Evolutionary conservation across 2,329 filamentous ascomycete species (phyloP).

Genomic region (Ascochyta pisi): DNA sequence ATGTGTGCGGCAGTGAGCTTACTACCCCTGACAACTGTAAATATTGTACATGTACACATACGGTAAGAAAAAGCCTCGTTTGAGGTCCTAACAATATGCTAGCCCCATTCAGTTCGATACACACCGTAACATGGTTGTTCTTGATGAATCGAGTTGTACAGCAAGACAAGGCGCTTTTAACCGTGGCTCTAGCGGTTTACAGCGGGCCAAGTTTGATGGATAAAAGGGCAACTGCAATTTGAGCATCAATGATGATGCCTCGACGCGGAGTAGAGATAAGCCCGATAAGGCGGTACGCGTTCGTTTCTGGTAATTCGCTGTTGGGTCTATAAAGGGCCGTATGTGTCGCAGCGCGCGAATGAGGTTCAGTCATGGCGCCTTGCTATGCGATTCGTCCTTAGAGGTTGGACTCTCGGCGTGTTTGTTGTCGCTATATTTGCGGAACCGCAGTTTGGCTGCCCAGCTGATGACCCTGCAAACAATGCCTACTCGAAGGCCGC

Average conservation of each 20-base stretch:
- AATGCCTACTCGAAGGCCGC: no score
- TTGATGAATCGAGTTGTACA: not conserved
- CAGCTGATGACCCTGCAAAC: no score
- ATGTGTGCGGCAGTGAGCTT: no score
- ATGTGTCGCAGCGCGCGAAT: conserved; percentile 1
- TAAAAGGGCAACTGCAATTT: not conserved
- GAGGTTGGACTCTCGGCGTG: not conserved
- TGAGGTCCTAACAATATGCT: not conserved
- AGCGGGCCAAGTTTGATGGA: not conserved
- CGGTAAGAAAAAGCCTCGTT: not conserved
- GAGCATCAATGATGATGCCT: not conserved
- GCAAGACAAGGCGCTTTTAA: conserved; percentile 3
- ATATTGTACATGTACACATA: not conserved
- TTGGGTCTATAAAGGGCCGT: not conserved
- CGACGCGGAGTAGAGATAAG: conserved; percentile 9
- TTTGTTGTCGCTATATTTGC: not conserved
- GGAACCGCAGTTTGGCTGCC: no score
- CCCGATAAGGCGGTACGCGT: conserved; percentile 7
- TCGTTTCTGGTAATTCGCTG: conserved; percentile 3
- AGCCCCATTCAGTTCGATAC: not conserved
- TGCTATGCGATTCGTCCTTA: not conserved
- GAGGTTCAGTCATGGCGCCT: not conserved
- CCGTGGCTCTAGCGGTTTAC: conserved; percentile 6
- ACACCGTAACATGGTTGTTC: not conserved
- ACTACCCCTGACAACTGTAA: no score